Evolutionary conservation across 2,329 filamentous ascomycete species (phyloP), one percentile per base, ranked within the genome.

Genomic region (Venturia pyrina): DNA sequence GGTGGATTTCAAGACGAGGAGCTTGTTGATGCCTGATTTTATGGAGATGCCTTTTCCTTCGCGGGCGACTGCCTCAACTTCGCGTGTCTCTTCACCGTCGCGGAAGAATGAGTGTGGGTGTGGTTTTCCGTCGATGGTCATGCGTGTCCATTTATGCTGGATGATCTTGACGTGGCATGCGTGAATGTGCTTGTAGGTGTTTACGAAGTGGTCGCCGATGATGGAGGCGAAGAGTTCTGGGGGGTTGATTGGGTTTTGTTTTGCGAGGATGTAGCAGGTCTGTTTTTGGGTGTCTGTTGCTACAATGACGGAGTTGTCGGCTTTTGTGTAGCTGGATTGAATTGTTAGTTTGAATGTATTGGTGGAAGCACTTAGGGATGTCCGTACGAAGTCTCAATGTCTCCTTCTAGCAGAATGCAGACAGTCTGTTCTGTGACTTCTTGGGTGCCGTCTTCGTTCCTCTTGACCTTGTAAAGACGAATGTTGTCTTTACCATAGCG

Each of bases 241-340:
- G 19, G 95, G 93, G 71, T 88, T 91, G 72, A 99, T 89, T 43
- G 93, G 90, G 80, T 96, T 83, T 79, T 96, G 89, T 81, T 96
- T 97, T 74, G 95, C 93, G 74, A 91, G 89, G 79, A 99, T 92
- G 82, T 95, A 96, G 71, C 73, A 73, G 63, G 79, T 98, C 80
- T 99, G 96, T 82, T 99, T 99, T 81, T 98, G 96, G 34, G 92
- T 93, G 79, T 99, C 95, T 68, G 95, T 99, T 69, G 95, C 92
- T 68, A 99, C 93, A 67, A 99, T 87, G 70, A 96, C 90, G 72
- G 88, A 90, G 83, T 99, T 99, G 81, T 99, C 93, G 72, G 91
- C 93, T 74, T 85, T 78, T 68, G 93, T 99, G 83, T 96, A 99
- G 69, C 91, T 96, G 69, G 65, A 2, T 46, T 64, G 53, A 15